Percentiles rank a stretch among this genome's conserved stretches.
Evolutionary conservation across 2,329 filamentous ascomycete species (phyloP).

Genomic region (Calonectria ilicicola): DNA sequence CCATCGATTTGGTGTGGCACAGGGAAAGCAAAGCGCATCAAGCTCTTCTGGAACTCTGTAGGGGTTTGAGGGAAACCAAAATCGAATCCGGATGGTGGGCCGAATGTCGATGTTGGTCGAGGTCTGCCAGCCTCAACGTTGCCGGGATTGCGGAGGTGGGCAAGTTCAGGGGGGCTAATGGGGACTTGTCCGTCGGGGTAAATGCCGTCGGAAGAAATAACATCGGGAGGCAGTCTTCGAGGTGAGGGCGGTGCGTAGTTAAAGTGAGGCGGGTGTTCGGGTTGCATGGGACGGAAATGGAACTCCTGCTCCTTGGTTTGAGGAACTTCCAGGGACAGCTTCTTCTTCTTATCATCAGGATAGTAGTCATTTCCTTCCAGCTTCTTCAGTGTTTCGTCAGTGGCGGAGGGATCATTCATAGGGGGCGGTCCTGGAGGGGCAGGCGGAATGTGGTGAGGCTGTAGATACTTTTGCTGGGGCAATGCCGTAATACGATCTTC

Average conservation of each 20-base stretch:
- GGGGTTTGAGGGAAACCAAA: conserved; percentile 88
- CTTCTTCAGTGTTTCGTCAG: conserved; percentile 61
- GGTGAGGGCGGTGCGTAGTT: conserved; percentile 66
- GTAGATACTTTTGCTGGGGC: conserved; percentile 75
- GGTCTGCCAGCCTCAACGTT: conserved; percentile 42
- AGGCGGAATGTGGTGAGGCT: conserved; percentile 58
- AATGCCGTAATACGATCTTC: conserved; percentile 88
- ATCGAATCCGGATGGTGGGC: conserved; percentile 74
- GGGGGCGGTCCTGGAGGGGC: conserved; percentile 46
- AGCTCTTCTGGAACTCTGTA: conserved; percentile 87
- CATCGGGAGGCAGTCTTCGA: conserved; percentile 45
- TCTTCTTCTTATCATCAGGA: conserved; percentile 57
- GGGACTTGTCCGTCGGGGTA: conserved; percentile 40
- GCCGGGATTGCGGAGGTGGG: conserved; percentile 65
- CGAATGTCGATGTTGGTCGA: conserved; percentile 68
- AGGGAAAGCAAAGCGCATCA: conserved; percentile 92
- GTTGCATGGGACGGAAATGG: conserved; percentile 68
- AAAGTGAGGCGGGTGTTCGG: conserved; percentile 67
- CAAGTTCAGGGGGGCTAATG: conserved; percentile 65
- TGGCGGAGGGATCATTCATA: conserved; percentile 38
- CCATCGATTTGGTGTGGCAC: conserved; percentile 75
- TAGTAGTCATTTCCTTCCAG: conserved; percentile 63
- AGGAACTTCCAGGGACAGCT: conserved; percentile 35
- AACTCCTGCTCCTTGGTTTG: conserved; percentile 56
- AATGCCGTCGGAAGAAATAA: conserved; percentile 28